Evolutionary conservation across 2,329 filamentous ascomycete species (phyloP), one percentile per base, ranked within the genome.

Genomic region (Aplosporella prunicola): DNA sequence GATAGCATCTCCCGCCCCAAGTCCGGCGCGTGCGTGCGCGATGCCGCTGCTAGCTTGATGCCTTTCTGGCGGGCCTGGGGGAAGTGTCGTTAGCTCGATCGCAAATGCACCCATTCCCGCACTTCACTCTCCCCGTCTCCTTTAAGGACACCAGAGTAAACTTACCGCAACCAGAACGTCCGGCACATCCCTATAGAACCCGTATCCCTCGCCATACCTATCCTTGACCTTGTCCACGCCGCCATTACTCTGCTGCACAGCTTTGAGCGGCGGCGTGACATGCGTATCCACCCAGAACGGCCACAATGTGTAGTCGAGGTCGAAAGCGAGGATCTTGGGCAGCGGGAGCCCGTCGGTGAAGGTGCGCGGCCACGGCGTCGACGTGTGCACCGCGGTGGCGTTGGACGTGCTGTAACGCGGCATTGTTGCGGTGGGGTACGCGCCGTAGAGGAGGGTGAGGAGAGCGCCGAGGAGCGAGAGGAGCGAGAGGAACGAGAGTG

Each of bases 281-380:
- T 95, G 88, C 3, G 87, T 94, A 66, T 96, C 91, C 2, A 93
- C 80, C 89, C 89, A 96, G 64, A 95, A 95, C 4, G 88, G 87
- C 91, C 89, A 96, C n/a, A 96, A 71, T 0, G 91, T 96, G 69
- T 95, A 96, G 69, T 96, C 89, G 45, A 96, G 76, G 59, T 96
- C 91, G 64, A 96, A 95, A 45, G 91, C 83, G 50, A 96, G 73
- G 48, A 94, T 72, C 44, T 80, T 78, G 0, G 88, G 88, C 2
- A 94, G 72, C 0, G 86, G 83, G 0, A 78, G 72, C 27, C 76
- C 71, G 47, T 80, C 76, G 43, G 63, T 74, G 60, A 80, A 77
- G 9, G 74, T 78, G 11, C 64, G 57, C 4, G 72, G 72, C 44
- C 63, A 56, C 23, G 51, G 47, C 15, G 53, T 51, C 15, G 55